A percentile compares a stretch with the other conserved stretches of the same genome.
Evolutionary conservation across 2,329 filamentous ascomycete genomes (phyloP).

Genomic region (Dothistroma pini): DNA sequence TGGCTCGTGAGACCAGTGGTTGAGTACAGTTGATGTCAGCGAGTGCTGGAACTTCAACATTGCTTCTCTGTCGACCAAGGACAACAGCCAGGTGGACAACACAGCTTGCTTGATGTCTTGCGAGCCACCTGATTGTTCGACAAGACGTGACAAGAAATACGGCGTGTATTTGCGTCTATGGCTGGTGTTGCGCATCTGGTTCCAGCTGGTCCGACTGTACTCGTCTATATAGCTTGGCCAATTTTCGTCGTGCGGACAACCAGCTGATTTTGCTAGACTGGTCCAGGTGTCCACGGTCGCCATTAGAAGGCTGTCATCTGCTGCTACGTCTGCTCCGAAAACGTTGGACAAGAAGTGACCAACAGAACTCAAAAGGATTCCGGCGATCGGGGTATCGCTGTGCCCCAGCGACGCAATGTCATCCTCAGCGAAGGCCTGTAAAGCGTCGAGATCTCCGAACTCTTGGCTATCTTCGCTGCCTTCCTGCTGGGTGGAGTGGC

Average conservation of each 20-base stretch:
- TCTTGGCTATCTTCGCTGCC: slow-evolving; percentile 61
- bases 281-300: slow-evolving; percentile 55
- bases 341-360: slow-evolving; percentile 57
- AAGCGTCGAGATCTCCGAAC: slow-evolving; percentile 56
- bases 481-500: slow-evolving; percentile 31
- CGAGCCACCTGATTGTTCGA: slow-evolving; percentile 41
- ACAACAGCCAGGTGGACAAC: slow-evolving; percentile 52
- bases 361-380: slow-evolving; percentile 48
- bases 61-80: slow-evolving; percentile 57
- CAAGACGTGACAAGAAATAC: slow-evolving; percentile 43
- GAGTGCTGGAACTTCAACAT: slow-evolving; percentile 59
- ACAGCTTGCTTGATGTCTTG: slow-evolving; percentile 47
- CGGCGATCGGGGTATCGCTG: slow-evolving; percentile 31
- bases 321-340: slow-evolving; percentile 56
- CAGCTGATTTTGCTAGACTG: slow-evolving; percentile 45
- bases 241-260: slow-evolving; percentile 39
- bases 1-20: slow-evolving; percentile 43
- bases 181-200: slow-evolving; percentile 44
- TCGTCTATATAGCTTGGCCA: slow-evolving; percentile 57
- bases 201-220: slow-evolving; percentile 52
- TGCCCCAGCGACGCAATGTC: neutral
- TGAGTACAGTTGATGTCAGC: slow-evolving; percentile 54
- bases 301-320: slow-evolving; percentile 53
- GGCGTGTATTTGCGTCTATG: slow-evolving; percentile 45
- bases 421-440: slow-evolving; percentile 42